Conservation (phyloP, 805 yeast genomes). For the Kregervanrija pseudodelftensis region DNA sequence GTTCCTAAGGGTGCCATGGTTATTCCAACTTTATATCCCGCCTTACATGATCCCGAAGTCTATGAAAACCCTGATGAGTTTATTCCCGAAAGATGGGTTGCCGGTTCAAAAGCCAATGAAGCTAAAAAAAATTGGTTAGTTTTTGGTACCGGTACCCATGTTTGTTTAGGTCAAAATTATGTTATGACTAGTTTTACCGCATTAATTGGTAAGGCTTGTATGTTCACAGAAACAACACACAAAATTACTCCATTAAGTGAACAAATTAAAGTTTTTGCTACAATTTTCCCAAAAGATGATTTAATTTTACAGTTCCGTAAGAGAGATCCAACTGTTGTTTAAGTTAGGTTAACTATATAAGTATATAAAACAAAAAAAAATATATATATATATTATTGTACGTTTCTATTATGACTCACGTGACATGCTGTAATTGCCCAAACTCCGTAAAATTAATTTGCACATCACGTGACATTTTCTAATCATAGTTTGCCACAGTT, state of each 20-base stretch:
- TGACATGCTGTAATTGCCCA: too few species aligned
- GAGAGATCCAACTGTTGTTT: conserved; percentile 44
- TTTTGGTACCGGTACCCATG: conserved; percentile 96
- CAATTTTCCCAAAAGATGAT: conserved; percentile 97
- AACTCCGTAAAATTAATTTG: too few species aligned
- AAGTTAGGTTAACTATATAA: not conserved
- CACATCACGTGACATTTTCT: too few species aligned
- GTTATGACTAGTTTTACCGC: conserved; percentile 87
- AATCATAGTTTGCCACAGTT: too few species aligned
- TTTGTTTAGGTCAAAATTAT: conserved; percentile 90
- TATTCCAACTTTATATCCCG: conserved; percentile 91
- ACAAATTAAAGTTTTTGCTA: conserved; percentile 92
- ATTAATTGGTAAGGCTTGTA: conserved; percentile 82
- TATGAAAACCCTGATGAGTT: conserved; percentile 92
- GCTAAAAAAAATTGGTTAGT: conserved; percentile 91
- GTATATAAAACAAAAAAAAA: not conserved
- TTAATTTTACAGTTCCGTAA: conserved; percentile 66
- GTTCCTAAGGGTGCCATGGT: conserved; percentile 98
- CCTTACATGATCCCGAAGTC: conserved; percentile 95
- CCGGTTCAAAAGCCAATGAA: conserved; percentile 66
- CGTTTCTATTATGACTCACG: too few species aligned
- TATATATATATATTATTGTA: too few species aligned
- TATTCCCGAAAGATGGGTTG: conserved; percentile 92
- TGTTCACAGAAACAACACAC: conserved; percentile 77
- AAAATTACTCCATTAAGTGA: conserved; percentile 79